Evolutionary conservation across 2,329 filamentous ascomycete species (phyloP).

Genomic region (Colletotrichum scovillei): DNA sequence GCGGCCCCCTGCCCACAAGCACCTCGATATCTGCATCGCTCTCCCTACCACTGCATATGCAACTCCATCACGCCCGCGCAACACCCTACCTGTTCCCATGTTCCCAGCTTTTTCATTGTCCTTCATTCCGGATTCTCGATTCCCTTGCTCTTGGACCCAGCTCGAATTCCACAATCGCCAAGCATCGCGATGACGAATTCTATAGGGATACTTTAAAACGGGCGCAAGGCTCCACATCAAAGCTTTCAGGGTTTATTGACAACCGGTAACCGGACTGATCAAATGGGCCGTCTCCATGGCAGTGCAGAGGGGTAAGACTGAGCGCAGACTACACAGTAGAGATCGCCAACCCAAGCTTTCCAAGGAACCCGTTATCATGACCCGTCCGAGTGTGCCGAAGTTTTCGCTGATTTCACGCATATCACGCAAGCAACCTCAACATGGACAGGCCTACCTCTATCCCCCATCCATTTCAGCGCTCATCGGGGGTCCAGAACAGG

Average conservation of each 20-base stretch:
- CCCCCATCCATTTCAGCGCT: neutral
- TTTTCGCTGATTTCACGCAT: neutral
- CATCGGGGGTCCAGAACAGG: neutral
- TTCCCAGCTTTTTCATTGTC: neutral
- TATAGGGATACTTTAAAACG: neutral
- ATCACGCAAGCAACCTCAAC: neutral
- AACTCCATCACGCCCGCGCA: neutral
- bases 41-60: neutral
- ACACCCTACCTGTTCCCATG: neutral
- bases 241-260: neutral
- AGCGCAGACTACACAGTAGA: neutral
- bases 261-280: neutral
- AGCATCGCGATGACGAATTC: neutral
- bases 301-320: neutral
- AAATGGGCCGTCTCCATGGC: neutral
- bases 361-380: neutral
- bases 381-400: neutral
- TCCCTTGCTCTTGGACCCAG: neutral
- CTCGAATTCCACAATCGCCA: neutral
- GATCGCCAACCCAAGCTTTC: neutral
- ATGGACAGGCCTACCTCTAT: neutral
- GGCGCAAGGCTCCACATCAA: neutral
- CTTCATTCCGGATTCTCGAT: neutral
- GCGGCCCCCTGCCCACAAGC: neutral
- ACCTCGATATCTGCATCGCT: constrained; percentile 1